These are phyloP conservation scores for Colletotrichum plurivorum DNA, from an alignment of 2,329 filamentous ascomycete genomes.

Conservation along the genomic window DNA sequence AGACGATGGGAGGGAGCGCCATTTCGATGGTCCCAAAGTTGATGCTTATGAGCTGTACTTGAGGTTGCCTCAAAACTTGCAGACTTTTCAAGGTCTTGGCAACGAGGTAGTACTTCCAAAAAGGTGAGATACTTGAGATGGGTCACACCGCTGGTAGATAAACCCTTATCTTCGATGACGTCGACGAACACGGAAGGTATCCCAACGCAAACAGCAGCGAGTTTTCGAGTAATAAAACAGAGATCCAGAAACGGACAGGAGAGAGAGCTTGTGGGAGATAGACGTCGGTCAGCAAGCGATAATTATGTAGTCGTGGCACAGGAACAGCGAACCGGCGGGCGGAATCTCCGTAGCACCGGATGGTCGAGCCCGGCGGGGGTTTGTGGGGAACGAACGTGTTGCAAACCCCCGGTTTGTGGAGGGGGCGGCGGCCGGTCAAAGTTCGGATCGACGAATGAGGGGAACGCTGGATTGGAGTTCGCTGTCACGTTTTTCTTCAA, in stretches of 20 bases:
- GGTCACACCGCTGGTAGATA: too few species aligned
- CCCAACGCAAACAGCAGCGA: too few species aligned
- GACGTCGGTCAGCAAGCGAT: neutral
- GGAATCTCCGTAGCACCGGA: slow-evolving; percentile 25
- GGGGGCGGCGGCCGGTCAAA: slow-evolving; percentile 20
- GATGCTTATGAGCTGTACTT: too few species aligned
- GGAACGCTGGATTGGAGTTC: neutral
- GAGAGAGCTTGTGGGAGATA: neutral
- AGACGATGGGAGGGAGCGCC: slow-evolving; percentile 66
- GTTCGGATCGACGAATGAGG: slow-evolving; percentile 31
- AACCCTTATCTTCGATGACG: too few species aligned
- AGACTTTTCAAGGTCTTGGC: too few species aligned
- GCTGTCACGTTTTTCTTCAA: too few species aligned
- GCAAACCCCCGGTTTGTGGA: slow-evolving; percentile 30
- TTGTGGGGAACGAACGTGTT: slow-evolving; percentile 8
- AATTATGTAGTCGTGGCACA: slow-evolving; percentile 1
- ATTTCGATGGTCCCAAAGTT: slow-evolving; percentile 42
- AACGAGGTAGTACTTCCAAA: too few species aligned
- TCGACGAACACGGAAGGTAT: too few species aligned
- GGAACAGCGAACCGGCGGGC: slow-evolving; percentile 4
- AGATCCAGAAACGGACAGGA: neutral
- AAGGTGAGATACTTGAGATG: too few species aligned
- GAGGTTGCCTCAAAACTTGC: too few species aligned
- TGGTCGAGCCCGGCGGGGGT: slow-evolving; percentile 24
- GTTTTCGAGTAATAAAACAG: neutral